phyloP scores from a whole-genome alignment of 371 early-diverging fungal genomes.

The Mortierella sp. region DNA sequence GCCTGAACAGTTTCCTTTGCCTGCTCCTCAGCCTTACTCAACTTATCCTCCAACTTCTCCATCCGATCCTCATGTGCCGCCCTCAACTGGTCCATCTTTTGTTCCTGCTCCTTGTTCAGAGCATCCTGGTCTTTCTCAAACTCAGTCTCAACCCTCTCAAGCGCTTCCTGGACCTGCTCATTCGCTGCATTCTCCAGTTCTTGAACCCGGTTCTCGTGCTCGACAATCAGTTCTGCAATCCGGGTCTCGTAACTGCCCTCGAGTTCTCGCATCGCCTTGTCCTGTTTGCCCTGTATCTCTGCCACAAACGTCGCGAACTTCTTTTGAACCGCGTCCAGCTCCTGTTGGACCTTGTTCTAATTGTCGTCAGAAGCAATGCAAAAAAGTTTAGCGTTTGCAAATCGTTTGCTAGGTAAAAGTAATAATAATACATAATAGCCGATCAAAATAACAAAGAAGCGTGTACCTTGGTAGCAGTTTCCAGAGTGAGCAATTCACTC shows the following conservation, averaged over 20 bases:
- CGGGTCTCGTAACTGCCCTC: slow-evolving; percentile 39
- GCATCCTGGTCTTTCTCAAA: slow-evolving; percentile 44
- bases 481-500: slow-evolving; percentile 13
- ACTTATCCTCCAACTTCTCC: slow-evolving; percentile 24
- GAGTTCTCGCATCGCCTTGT: slow-evolving; percentile 21
- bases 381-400: not conserved
- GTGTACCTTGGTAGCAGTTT: slow-evolving; percentile 24
- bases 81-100: slow-evolving; percentile 6
- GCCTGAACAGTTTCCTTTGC: slow-evolving; percentile 19
- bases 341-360: slow-evolving; percentile 35
- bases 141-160: slow-evolving; percentile 43
- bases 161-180: slow-evolving; percentile 35
- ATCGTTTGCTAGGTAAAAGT: too few species aligned
- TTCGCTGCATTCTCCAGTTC: slow-evolving; percentile 52
- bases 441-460: not conserved
- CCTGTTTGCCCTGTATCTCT: slow-evolving; percentile 34
- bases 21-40: slow-evolving; percentile 28
- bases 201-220: slow-evolving; percentile 42
- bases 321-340: slow-evolving; percentile 31
- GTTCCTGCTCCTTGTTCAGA: slow-evolving; percentile 21
- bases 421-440: too few species aligned
- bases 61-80: slow-evolving; percentile 16
- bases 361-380: not conserved
- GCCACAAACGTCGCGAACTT: slow-evolving; percentile 39
- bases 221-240: slow-evolving; percentile 55